Conservation (phyloP, 1,284 basidiomycete species). For the Vanrija humicola region DNA sequence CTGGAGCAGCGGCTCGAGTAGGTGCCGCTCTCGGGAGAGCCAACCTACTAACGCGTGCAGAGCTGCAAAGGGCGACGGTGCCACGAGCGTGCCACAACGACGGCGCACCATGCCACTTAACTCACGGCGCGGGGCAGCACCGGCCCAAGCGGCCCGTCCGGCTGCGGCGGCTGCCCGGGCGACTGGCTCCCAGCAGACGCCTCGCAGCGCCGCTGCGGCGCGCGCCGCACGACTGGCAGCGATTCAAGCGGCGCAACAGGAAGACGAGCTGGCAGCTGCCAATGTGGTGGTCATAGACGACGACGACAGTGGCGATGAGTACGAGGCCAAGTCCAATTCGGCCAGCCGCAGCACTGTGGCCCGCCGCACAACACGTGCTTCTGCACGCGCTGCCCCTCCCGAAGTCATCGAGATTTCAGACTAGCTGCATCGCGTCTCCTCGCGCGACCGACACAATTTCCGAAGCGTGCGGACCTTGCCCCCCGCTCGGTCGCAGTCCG, state of each 20-base stretch:
- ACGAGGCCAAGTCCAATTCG: background rate
- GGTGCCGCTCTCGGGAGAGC: background rate
- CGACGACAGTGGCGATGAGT: no score
- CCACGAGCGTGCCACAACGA: background rate
- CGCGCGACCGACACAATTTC: no score
- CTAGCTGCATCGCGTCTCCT: background rate
- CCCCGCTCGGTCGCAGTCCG: no score
- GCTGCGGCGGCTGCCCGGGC: background rate
- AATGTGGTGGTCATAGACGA: no score
- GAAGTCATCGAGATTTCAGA: constrained; percentile 12
- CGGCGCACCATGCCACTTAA: background rate
- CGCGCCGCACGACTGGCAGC: constrained; percentile 14
- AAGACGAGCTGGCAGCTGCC: no score
- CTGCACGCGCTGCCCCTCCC: background rate
- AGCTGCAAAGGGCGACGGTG: constrained; percentile 7
- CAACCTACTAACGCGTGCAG: constrained; percentile 14
- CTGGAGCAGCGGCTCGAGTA: constrained; percentile 25
- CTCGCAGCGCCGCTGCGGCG: background rate
- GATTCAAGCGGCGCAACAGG: constrained; percentile 5
- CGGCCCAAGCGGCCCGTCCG: background rate
- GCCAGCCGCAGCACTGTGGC: background rate
- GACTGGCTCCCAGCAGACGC: background rate
- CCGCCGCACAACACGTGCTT: background rate
- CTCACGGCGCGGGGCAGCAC: background rate
- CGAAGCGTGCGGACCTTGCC: no score